Evolutionary conservation across 2,329 filamentous ascomycete species (phyloP).

Genomic region (Xylaria multiplex): DNA sequence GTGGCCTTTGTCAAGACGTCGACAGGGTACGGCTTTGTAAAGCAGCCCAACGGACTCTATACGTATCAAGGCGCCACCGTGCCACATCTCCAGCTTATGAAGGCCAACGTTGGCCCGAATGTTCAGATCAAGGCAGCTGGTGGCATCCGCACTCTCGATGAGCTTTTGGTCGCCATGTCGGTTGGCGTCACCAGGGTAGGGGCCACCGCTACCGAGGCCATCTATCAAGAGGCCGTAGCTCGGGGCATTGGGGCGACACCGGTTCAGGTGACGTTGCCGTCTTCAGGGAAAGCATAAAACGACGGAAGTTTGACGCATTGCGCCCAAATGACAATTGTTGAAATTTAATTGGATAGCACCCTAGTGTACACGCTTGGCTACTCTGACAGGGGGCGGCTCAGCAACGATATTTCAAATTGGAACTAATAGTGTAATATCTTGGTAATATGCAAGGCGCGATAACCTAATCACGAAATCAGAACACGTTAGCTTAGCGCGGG

Average conservation of each 20-base stretch:
- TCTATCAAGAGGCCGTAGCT: slow-evolving; percentile 63
- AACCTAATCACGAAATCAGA: not conserved
- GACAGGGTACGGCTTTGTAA: slow-evolving; percentile 70
- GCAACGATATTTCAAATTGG: not conserved
- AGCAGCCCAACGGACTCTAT: slow-evolving; percentile 61
- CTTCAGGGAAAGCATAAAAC: not conserved
- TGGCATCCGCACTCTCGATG: slow-evolving; percentile 66
- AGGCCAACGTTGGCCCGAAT: slow-evolving; percentile 52
- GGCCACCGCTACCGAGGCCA: slow-evolving; percentile 63
- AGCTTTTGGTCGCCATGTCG: slow-evolving; percentile 63
- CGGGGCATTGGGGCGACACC: slow-evolving; percentile 46
- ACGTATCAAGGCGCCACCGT: slow-evolving; percentile 64
- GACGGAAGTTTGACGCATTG: not conserved
- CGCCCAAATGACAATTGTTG: too few relatives aligned
- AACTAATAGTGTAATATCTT: not conserved
- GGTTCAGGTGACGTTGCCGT: slow-evolving; percentile 22
- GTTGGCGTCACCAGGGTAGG: slow-evolving; percentile 66
- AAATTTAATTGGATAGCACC: not conserved
- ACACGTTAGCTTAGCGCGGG: not conserved
- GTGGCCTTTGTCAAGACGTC: slow-evolving; percentile 71
- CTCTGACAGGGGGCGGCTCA: not conserved
- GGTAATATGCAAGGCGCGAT: not conserved
- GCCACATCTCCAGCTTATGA: slow-evolving; percentile 64
- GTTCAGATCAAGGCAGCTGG: slow-evolving; percentile 69
- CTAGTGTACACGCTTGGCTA: not conserved